phyloP scores from a whole-genome alignment of 768 basidiomycete species.

The Pholiota conissans region DNA sequence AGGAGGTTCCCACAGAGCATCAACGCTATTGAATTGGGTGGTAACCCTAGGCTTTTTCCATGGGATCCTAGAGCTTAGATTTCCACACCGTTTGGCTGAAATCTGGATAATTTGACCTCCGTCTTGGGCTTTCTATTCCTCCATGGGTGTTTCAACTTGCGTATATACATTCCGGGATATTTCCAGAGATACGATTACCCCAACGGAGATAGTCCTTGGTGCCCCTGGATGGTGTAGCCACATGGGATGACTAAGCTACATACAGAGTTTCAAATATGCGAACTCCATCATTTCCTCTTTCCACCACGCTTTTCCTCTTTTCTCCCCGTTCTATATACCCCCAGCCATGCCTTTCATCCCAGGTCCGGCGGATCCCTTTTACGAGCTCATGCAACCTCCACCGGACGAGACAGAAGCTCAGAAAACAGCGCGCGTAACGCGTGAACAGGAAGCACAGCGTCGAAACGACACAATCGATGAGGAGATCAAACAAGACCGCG shows the following conservation, averaged over 20 bases:
- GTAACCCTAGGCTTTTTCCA: background rate
- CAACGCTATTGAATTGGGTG: background rate
- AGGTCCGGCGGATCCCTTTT: constrained; percentile 42
- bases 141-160: no score
- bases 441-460: constrained; percentile 48
- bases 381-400: constrained; percentile 47
- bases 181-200: background rate
- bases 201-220: background rate
- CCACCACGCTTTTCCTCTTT: constrained; percentile 8
- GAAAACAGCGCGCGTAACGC: constrained; percentile 42
- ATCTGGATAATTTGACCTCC: no score
- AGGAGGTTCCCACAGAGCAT: background rate
- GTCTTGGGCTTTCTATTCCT: no score
- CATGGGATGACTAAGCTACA: background rate
- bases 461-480: constrained; percentile 62
- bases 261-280: background rate
- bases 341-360: constrained; percentile 34
- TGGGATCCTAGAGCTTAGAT: background rate
- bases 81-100: background rate
- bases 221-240: background rate
- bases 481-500: constrained; percentile 49
- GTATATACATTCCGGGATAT: background rate
- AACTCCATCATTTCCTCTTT: background rate
- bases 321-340: constrained; percentile 10
- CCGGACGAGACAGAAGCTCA: constrained; percentile 53